Evolutionary conservation across 225 moss, liverwort and hornwort species (phyloP).

Genomic region (Polytrichum formosum): DNA sequence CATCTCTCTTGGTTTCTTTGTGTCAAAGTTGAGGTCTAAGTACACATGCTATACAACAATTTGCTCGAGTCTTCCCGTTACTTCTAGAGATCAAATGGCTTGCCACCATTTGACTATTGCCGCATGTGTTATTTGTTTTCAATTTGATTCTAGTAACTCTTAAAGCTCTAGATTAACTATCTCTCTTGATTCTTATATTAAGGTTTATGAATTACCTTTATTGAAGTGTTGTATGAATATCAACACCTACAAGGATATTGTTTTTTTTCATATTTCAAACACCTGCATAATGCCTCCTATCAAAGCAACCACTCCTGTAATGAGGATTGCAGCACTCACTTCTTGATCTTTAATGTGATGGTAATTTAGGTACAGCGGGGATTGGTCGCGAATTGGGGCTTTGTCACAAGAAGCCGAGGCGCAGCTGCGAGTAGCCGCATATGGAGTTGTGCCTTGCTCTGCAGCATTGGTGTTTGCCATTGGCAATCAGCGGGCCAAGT

Average conservation of each 20-base stretch:
- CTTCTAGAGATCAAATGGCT: too few species aligned
- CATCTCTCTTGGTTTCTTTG: too few species aligned
- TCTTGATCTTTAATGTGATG: not conserved
- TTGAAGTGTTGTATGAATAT: not conserved
- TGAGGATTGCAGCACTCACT: not conserved
- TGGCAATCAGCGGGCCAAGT: constrained; percentile 26
- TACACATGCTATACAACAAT: too few species aligned
- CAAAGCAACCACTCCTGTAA: too few species aligned
- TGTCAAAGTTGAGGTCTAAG: too few species aligned
- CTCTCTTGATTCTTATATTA: not conserved
- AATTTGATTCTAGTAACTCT: too few species aligned
- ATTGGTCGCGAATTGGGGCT: constrained; percentile 89
- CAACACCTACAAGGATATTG: not conserved
- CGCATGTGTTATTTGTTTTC: too few species aligned
- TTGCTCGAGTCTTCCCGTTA: too few species aligned
- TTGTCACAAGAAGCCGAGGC: constrained; percentile 65
- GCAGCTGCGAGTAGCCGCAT: constrained; percentile 57
- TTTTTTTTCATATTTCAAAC: not conserved
- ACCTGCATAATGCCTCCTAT: too few species aligned
- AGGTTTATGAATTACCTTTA: not conserved
- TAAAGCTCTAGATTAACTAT: too few species aligned
- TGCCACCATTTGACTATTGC: too few species aligned
- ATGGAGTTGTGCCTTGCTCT: constrained; percentile 66
- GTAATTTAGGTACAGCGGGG: constrained; percentile 75
- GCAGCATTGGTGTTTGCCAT: constrained; percentile 65